Evolutionary conservation across 805 yeast genomes (phyloP).

Genomic region (Candida sithepensis): DNA sequence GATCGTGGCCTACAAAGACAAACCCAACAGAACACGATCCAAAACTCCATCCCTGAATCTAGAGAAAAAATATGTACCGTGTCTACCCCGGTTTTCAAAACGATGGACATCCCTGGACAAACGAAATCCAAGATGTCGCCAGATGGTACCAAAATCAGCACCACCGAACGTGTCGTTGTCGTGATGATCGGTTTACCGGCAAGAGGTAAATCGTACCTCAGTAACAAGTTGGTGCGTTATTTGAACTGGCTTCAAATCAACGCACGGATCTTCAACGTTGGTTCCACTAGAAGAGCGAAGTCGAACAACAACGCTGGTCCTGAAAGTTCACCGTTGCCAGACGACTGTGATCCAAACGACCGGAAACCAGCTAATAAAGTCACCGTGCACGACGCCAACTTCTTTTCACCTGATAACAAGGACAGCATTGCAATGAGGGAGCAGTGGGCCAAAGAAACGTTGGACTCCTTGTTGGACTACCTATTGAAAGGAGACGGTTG

Average conservation of each 20-base stretch:
- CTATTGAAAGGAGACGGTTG: slow-evolving; percentile 78
- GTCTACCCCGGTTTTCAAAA: slow-evolving; percentile 24
- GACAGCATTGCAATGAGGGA: slow-evolving; percentile 68
- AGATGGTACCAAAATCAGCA: slow-evolving; percentile 57
- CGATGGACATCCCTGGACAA: slow-evolving; percentile 90
- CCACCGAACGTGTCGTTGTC: slow-evolving; percentile 75
- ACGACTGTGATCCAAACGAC: slow-evolving; percentile 14
- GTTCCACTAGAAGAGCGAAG: slow-evolving; percentile 85
- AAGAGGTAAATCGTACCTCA: slow-evolving; percentile 88
- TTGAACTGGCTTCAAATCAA: slow-evolving; percentile 93
- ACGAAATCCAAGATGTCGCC: slow-evolving; percentile 78
- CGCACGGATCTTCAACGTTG: slow-evolving; percentile 89
- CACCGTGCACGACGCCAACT: slow-evolving; percentile 66
- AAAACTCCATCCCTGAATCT: slow-evolving; percentile 2
- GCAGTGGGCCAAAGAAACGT: slow-evolving; percentile 94
- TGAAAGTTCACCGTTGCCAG: slow-evolving; percentile 60
- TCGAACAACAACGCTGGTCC: slow-evolving; percentile 59
- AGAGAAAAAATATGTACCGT: neutral
- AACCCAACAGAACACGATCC: slow-evolving; percentile 25
- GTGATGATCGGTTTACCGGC: slow-evolving; percentile 98
- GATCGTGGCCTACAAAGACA: slow-evolving; percentile 21
- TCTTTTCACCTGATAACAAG: slow-evolving; percentile 78
- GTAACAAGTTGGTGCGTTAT: slow-evolving; percentile 86
- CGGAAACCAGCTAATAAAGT: neutral
- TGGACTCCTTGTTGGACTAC: slow-evolving; percentile 79